phyloP scores from a whole-genome alignment of 768 basidiomycete genomes.

The Lyophyllum shimeji region DNA sequence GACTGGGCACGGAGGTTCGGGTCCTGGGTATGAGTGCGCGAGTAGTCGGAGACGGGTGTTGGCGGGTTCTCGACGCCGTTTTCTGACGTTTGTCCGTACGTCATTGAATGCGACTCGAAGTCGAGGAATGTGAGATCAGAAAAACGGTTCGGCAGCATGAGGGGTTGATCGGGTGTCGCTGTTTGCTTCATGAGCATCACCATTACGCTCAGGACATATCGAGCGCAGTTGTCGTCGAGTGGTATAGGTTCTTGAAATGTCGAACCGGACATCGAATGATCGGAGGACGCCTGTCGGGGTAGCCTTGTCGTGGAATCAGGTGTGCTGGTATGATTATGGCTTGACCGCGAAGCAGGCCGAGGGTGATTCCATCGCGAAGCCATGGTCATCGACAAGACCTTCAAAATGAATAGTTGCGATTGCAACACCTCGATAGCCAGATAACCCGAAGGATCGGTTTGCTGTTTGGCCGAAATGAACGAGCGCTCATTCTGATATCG shows the following conservation, averaged over 20 bases:
- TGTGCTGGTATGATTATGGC: conserved; percentile 33
- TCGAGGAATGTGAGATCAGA: conserved; percentile 70
- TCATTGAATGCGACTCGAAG: conserved; percentile 55
- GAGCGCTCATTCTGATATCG: not conserved
- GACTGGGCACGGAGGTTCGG: conserved; percentile 37
- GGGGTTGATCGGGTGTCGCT: conserved; percentile 50
- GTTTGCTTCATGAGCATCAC: conserved; percentile 80
- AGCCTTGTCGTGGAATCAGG: conserved; percentile 35
- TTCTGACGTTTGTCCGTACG: conserved; percentile 24
- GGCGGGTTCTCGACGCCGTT: conserved; percentile 13
- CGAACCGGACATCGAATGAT: conserved; percentile 39
- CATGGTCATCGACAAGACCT: conserved; percentile 77
- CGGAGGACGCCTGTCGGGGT: conserved; percentile 41
- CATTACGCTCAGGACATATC: conserved; percentile 81
- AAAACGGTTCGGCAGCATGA: conserved; percentile 56
- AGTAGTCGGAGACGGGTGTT: conserved; percentile 6
- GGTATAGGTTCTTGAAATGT: conserved; percentile 66
- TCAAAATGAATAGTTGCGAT: conserved; percentile 83
- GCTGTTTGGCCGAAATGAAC: conserved; percentile 31
- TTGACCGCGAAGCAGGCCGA: conserved; percentile 41
- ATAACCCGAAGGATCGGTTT: conserved; percentile 50
- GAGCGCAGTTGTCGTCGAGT: conserved; percentile 79
- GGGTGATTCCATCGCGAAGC: conserved; percentile 68
- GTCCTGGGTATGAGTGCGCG: conserved; percentile 9
- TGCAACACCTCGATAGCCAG: conserved; percentile 73